Evolutionary conservation across 2,329 filamentous ascomycete species (phyloP), one percentile per base, ranked within the genome.

Genomic region (Botrytis sinoallii): DNA sequence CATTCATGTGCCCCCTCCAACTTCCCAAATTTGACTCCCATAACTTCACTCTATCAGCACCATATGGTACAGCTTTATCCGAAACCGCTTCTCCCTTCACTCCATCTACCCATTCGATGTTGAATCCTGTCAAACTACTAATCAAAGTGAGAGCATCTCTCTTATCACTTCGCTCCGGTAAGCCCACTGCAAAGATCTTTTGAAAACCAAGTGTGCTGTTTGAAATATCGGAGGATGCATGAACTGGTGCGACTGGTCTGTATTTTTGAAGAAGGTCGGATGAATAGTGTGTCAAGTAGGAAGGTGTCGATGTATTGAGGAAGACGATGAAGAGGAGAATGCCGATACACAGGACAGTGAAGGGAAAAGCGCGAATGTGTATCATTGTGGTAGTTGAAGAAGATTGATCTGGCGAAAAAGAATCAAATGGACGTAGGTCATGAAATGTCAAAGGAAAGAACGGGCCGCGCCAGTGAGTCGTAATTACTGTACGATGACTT

Each of bases 91-190:
- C 80, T 1, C 84, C 84, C 25, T 77, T 79, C 3, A 86, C 82
- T 0, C 84, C 85, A 71, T 85, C 82, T 4, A 86, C 76, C 77
- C 82, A 86, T 10, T 86, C 82, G 0, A 86, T 76, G 4, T 83
- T 79, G 75, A 87, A 82, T 0, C 82, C 83, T 0, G 83, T 83
- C 48, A 86, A 73, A 0, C 83, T 80, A 57, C 84, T 82, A 8
- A 83, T 81, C 16, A 88, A 78, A 1, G 82, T 79, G 29, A 88
- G 79, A 4, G 83, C 84, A 81, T 88, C 86, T 68, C 84, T 83
- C 75, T 86, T 86, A 77, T 88, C 86, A 6, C 82, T 84, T 48
- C 86, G 82, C 59, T 84, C 82, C 7, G 85, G 83, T 16, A 88
- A 79, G 7, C 84, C 83, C 64, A 88, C 81, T 38, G 84, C 83